Conservation (phyloP, 202 grass and related monocot species). For the Panicum virgatum region DNA sequence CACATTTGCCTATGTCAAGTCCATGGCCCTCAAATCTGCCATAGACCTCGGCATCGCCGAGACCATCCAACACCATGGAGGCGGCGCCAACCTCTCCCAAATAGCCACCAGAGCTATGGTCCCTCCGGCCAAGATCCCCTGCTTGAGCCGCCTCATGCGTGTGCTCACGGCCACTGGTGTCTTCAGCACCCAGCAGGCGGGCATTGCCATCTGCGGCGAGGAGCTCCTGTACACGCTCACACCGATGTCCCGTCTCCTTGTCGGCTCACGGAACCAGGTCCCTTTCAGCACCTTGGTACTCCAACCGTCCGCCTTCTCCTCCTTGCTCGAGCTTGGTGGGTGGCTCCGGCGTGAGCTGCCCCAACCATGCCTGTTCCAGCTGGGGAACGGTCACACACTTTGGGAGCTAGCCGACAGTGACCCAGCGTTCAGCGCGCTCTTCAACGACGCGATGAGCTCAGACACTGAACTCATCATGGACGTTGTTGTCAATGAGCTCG, state of each 20-base stretch:
- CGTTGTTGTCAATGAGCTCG: not conserved
- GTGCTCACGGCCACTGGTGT: slow-evolving; percentile 36
- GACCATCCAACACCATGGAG: no score
- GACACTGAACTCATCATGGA: not conserved
- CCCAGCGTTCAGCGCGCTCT: not conserved
- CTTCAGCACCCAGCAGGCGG: not conserved
- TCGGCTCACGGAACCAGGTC: not conserved
- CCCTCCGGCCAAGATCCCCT: no score
- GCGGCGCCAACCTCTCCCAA: no score
- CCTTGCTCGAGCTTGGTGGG: not conserved
- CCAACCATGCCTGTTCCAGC: not conserved
- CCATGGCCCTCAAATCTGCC: slow-evolving; percentile 61
- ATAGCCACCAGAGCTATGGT: no score
- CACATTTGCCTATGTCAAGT: slow-evolving; percentile 35
- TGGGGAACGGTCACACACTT: not conserved
- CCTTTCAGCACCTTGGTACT: not conserved
- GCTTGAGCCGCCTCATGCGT: slow-evolving; percentile 62
- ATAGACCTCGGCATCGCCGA: no score
- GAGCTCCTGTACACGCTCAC: slow-evolving; percentile 47
- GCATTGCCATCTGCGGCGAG: not conserved
- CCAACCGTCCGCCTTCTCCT: not conserved
- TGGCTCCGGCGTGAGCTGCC: slow-evolving; percentile 32
- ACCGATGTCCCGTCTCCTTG: slow-evolving; percentile 31
- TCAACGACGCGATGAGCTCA: not conserved
- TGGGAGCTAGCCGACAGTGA: not conserved